phyloP scores from a whole-genome alignment of 2,329 filamentous ascomycete genomes.

The Aspergillus sp. region DNA sequence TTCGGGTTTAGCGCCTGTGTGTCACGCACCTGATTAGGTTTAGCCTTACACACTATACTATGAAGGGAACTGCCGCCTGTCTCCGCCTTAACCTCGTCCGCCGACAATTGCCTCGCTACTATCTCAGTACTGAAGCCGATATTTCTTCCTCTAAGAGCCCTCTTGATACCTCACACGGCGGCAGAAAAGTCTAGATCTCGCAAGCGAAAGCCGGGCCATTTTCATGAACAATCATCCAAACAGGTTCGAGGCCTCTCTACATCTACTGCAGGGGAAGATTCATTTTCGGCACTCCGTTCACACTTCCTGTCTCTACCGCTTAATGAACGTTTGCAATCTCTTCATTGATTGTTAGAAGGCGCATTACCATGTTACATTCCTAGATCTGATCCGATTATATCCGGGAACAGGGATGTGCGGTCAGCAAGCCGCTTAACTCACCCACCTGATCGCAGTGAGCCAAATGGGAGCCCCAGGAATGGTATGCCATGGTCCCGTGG shows the following conservation, averaged over 20 bases:
- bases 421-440: not conserved
- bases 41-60: too few species aligned
- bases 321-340: not conserved
- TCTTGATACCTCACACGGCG: not conserved
- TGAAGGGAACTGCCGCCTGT: too few species aligned
- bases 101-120: too few species aligned
- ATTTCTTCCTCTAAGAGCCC: not conserved
- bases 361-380: not conserved
- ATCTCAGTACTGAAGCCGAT: not conserved
- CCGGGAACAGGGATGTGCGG: not conserved
- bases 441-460: not conserved
- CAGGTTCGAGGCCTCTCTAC: not conserved
- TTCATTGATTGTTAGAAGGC: not conserved
- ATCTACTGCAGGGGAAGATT: not conserved
- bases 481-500: not conserved
- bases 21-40: too few species aligned
- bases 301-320: conserved; percentile 1
- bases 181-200: not conserved
- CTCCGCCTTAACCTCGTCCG: too few species aligned
- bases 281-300: not conserved
- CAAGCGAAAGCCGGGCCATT: not conserved
- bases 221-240: not conserved
- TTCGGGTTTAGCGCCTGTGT: too few species aligned
- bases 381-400: not conserved
- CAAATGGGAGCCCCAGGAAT: not conserved